Evolutionary conservation across 164 flowering plant species (phyloP).

Genomic region (Piper longum): DNA sequence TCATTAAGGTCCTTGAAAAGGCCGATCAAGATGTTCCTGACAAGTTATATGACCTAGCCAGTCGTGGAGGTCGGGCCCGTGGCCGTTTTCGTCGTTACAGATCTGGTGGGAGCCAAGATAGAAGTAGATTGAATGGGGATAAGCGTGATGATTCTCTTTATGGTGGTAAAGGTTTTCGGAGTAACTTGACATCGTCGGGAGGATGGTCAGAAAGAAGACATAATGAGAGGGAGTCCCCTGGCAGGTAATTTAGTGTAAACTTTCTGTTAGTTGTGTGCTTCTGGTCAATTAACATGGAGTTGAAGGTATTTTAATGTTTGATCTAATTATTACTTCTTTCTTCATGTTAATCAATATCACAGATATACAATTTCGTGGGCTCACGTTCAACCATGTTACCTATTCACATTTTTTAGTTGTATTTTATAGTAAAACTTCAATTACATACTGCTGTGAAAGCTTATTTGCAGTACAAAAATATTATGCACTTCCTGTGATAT

Average conservation of each 20-base stretch:
- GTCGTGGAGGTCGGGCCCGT: constrained; percentile 42
- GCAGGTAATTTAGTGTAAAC: constrained; percentile 20
- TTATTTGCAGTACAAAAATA: background rate
- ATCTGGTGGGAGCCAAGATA: constrained; percentile 29
- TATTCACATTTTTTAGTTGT: no score
- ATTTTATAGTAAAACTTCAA: background rate
- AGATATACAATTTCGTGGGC: no score
- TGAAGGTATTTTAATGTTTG: no score
- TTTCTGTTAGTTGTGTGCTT: background rate
- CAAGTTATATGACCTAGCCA: constrained; percentile 44
- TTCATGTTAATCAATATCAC: no score
- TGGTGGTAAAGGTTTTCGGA: constrained; percentile 34
- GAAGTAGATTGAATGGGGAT: constrained; percentile 21
- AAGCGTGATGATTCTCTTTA: constrained; percentile 27
- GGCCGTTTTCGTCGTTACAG: constrained; percentile 35
- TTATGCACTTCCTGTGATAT: background rate
- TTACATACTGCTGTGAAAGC: background rate
- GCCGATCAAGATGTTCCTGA: constrained; percentile 69
- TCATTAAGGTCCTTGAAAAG: constrained; percentile 75
- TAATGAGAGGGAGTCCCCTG: constrained; percentile 25
- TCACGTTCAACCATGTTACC: no score
- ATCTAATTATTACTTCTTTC: no score
- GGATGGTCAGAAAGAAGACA: constrained; percentile 26
- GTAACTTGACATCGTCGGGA: constrained; percentile 13
- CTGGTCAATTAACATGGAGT: no score